Evolutionary conservation across 768 basidiomycete species (phyloP).

Genomic region (Auriculariales sp.): DNA sequence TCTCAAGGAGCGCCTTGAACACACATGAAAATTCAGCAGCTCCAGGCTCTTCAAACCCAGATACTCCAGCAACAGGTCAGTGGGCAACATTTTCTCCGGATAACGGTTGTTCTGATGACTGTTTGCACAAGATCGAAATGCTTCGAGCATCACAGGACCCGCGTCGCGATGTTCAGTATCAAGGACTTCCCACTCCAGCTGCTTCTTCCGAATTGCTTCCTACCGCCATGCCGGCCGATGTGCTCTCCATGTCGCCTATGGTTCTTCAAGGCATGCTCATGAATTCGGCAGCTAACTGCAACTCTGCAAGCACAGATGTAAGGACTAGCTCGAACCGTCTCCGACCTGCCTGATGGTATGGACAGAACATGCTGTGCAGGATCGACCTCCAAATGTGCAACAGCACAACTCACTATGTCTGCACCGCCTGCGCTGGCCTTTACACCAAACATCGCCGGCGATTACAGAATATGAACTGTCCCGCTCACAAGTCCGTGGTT

Average conservation of each 20-base stretch:
- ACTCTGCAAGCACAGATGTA: background rate
- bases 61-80: conserved; percentile 82
- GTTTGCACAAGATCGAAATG: conserved; percentile 10
- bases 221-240: conserved; percentile 39
- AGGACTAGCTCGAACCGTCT: conserved; percentile 10
- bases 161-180: conserved; percentile 19
- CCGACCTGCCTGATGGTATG: conserved; percentile 13
- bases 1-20: conserved; percentile 12
- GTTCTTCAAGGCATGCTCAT: conserved; percentile 22
- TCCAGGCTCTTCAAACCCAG: conserved; percentile 68
- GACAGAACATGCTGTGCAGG: conserved; percentile 14
- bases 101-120: conserved; percentile 6
- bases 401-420: conserved; percentile 10
- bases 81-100: conserved; percentile 4
- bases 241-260: conserved; percentile 34
- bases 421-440: conserved; percentile 4
- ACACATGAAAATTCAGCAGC: conserved; percentile 66
- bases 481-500: background rate
- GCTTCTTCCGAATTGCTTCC: conserved; percentile 55
- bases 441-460: background rate
- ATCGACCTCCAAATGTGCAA: conserved; percentile 16
- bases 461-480: background rate
- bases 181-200: conserved; percentile 46
- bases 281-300: background rate
- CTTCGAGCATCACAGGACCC: conserved; percentile 21